Evolutionary conservation across 805 yeast species (phyloP), one percentile per base, ranked within the genome.

Genomic region (Cyberlindnera euphorbiiphila): DNA sequence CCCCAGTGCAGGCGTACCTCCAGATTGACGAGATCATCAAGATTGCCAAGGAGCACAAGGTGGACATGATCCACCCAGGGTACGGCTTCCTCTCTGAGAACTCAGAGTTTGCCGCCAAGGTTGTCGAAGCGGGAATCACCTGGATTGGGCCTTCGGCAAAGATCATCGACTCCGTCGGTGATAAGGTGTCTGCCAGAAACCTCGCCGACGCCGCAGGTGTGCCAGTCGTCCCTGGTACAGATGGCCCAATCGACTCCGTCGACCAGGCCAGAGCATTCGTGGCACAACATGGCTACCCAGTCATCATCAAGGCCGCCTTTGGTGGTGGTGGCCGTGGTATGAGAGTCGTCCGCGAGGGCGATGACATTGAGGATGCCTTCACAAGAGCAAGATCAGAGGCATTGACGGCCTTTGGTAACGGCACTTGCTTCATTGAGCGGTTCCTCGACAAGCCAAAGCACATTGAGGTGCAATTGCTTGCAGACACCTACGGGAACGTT

Each of bases 241-340:
- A 94, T 7, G 98, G 98, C 27, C 98, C 98, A 46, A 88, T 93
- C 59, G 89, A 81, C 41, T 56, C 73, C 19, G 81, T 81, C 17
- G 81, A 72, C 40, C 87, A 91, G 55, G 98, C 98, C 23, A 54
- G 66, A 47, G 80, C 61, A 8, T 91, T 91, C 58, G 97, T 89
- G 25, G 75, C 67, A 30, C 58, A 87, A 65, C 74, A 91, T 63
- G 98, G 98, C 22, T 89, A 63, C 67, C 98, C 98, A 8, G 98
- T 93, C 33, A 91, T 91, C 65, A 88, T 91, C 67, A 91, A 91
- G 68, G 98, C 98, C 32, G 98, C 98, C 25, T 93, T 85, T 59
- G 98, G 98, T 62, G 98, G 98, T 68, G 98, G 98, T 73, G 98
- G 98, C 60, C 81, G 98, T 68, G 98, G 98, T 76, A 93, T 91